phyloP scores from a whole-genome alignment of 1,139 yeast genomes.

The Kluyveromyces sp. region DNA sequence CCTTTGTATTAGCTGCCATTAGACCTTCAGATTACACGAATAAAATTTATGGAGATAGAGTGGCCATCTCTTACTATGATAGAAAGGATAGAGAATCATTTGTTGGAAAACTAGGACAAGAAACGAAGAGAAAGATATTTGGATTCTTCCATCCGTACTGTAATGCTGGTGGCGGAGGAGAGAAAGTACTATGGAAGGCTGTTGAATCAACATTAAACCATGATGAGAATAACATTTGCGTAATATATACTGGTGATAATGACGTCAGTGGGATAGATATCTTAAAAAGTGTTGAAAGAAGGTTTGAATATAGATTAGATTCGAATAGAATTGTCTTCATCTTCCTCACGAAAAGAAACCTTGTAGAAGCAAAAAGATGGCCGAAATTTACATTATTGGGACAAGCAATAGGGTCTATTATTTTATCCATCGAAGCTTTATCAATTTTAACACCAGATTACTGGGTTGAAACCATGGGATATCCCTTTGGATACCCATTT shows the following conservation, averaged over 20 bases:
- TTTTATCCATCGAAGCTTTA: slow-evolving; percentile 67
- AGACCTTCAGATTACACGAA: slow-evolving; percentile 33
- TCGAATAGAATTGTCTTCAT: slow-evolving; percentile 58
- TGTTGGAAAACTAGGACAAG: slow-evolving; percentile 32
- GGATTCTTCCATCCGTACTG: slow-evolving; percentile 97
- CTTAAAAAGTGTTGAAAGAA: slow-evolving; percentile 46
- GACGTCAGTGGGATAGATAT: slow-evolving; percentile 47
- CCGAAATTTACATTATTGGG: slow-evolving; percentile 74
- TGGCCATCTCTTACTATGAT: slow-evolving; percentile 15
- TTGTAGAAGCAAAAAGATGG: slow-evolving; percentile 72
- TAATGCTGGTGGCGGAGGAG: slow-evolving; percentile 98
- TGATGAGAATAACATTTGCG: slow-evolving; percentile 49
- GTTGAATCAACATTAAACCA: slow-evolving; percentile 59
- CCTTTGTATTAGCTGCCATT: slow-evolving; percentile 44
- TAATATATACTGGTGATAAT: slow-evolving; percentile 67
- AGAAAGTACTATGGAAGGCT: slow-evolving; percentile 93
- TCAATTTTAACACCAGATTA: slow-evolving; percentile 70
- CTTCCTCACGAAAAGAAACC: slow-evolving; percentile 51
- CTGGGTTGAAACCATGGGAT: slow-evolving; percentile 93
- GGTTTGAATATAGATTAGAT: slow-evolving; percentile 59
- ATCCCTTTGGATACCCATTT: slow-evolving; percentile 75
- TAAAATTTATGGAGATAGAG: slow-evolving; percentile 9
- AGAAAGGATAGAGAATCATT: slow-evolving; percentile 15
- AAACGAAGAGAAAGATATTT: slow-evolving; percentile 39
- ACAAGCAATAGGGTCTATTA: slow-evolving; percentile 73